These are phyloP conservation scores for Boletus reticuloceps DNA, from an alignment of 768 basidiomycete genomes.

Conservation along the genomic window DNA sequence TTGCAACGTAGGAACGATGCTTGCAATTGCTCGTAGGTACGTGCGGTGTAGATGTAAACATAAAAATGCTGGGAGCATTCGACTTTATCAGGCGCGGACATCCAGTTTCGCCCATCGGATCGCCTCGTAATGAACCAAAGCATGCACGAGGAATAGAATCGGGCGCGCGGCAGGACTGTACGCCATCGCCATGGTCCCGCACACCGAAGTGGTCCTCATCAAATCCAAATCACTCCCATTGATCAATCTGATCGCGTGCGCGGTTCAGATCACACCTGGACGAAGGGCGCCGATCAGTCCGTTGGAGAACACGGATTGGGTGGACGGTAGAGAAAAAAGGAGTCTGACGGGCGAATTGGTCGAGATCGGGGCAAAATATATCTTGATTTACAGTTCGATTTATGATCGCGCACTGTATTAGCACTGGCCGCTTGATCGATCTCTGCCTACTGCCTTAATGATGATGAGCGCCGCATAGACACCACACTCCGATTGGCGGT, in stretches of 20 bases:
- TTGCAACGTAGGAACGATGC: too few species aligned
- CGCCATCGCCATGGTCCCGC: conserved; percentile 85
- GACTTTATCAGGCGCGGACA: too few species aligned
- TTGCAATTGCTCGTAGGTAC: too few species aligned
- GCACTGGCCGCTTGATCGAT: too few species aligned
- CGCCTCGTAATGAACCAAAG: too few species aligned
- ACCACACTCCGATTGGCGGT: too few species aligned
- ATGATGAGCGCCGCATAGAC: too few species aligned
- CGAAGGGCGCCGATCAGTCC: conserved; percentile 84
- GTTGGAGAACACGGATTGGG: conserved; percentile 83
- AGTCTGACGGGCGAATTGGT: conserved; percentile 75
- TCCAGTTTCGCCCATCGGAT: too few species aligned
- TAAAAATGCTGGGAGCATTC: too few species aligned
- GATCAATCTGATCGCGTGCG: conserved; percentile 61
- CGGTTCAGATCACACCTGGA: conserved; percentile 78
- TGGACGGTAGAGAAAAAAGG: conserved; percentile 84
- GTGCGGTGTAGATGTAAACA: too few species aligned
- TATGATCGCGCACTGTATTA: conserved; percentile 33
- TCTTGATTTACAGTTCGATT: conserved; percentile 84
- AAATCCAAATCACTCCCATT: conserved; percentile 68
- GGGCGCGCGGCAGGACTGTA: conserved; percentile 92
- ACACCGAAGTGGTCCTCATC: conserved; percentile 91
- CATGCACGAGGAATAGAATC: conserved; percentile 61
- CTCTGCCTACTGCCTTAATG: too few species aligned
- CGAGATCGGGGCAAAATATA: too few species aligned